A percentile compares a stretch with the other conserved stretches of the same genome.
Conservation (phyloP, 2,329 filamentous ascomycete genomes). For the Ceratocystis alfenasii region DNA sequence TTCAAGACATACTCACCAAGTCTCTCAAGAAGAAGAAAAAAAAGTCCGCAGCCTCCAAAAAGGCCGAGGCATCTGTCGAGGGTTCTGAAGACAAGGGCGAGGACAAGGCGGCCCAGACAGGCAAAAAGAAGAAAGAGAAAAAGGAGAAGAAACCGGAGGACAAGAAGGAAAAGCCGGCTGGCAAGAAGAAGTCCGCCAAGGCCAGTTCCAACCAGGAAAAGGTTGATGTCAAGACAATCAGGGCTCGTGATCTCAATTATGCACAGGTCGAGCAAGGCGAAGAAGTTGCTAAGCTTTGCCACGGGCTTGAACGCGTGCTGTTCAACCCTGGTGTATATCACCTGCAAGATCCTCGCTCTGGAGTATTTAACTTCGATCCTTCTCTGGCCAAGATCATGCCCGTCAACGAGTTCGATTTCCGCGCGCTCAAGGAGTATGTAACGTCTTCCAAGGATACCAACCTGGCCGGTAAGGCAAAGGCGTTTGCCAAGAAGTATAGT, state of each 20-base stretch:
- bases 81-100: not conserved
- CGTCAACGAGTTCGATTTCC: conserved; percentile 81
- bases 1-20: conserved; percentile 20
- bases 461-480: conserved; percentile 55
- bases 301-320: conserved; percentile 75
- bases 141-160: not conserved
- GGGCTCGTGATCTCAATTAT: conserved; percentile 26
- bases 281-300: conserved; percentile 49
- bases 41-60: not conserved
- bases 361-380: conserved; percentile 93
- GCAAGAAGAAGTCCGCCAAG: conserved; percentile 6
- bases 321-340: conserved; percentile 93
- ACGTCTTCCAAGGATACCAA: conserved; percentile 76
- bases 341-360: conserved; percentile 74
- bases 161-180: not conserved
- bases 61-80: not conserved
- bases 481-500: conserved; percentile 65
- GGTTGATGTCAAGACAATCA: conserved; percentile 28
- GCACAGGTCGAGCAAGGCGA: conserved; percentile 29
- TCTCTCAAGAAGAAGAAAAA: conserved; percentile 21
- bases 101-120: not conserved
- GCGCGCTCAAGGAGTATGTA: conserved; percentile 72
- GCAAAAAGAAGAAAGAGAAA: conserved; percentile 5
- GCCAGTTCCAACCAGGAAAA: not conserved
- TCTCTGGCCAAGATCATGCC: conserved; percentile 92